Percentiles rank a stretch among this genome's conserved stretches.
phyloP scores from a whole-genome alignment of 306 rosid species.

The Pyrus pyrifolia region DNA sequence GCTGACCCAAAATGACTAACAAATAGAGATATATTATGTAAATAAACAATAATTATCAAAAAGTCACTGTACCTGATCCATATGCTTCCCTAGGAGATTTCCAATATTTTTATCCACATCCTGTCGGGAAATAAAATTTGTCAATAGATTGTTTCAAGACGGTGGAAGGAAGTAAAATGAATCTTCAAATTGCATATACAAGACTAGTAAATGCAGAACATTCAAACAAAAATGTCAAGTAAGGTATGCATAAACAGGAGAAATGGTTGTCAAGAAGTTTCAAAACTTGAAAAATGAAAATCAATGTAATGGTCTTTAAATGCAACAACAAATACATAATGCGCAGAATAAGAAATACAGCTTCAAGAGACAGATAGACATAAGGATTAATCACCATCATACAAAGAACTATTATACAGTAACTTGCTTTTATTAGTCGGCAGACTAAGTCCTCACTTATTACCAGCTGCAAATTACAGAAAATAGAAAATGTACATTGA shows the following conservation, averaged over 20 bases:
- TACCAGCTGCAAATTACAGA: not conserved
- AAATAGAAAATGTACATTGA: not conserved
- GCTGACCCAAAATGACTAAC: not conserved
- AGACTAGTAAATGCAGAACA: not conserved
- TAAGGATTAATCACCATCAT: not conserved
- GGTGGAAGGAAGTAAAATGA: not conserved
- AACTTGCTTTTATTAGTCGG: not conserved
- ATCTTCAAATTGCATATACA: not conserved
- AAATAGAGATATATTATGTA: conserved; percentile 1
- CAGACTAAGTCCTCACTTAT: not conserved
- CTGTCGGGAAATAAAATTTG: conserved; percentile 13
- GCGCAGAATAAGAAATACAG: not conserved
- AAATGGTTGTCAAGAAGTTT: not conserved
- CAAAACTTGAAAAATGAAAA: not conserved
- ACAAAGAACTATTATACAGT: not conserved
- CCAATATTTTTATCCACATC: conserved; percentile 32
- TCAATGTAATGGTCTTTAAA: not conserved
- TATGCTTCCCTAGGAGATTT: conserved; percentile 36
- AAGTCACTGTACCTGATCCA: conserved; percentile 42
- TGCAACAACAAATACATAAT: not conserved
- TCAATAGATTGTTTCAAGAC: not conserved
- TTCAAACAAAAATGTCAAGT: not conserved
- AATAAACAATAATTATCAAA: not conserved
- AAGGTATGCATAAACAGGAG: not conserved
- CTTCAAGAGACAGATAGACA: not conserved